phyloP scores from a whole-genome alignment of 768 basidiomycete genomes.

The Suillus fuscotomentosus region DNA sequence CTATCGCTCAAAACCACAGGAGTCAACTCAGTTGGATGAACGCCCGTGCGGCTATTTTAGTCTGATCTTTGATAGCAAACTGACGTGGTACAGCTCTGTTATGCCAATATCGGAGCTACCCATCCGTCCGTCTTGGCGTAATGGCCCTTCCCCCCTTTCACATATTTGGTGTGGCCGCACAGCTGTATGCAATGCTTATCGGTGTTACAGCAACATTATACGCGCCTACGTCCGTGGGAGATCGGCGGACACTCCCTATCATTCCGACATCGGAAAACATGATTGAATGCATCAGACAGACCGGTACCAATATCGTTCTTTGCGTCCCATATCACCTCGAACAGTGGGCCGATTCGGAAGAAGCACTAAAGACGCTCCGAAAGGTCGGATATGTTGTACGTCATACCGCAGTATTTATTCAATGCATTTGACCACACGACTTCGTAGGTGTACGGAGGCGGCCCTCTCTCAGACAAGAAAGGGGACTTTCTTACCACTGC shows the following conservation, averaged over 20 bases:
- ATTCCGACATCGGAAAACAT: slow-evolving; percentile 10
- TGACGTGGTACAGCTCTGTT: background rate
- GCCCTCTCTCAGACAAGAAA: slow-evolving; percentile 29
- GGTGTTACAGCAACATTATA: slow-evolving; percentile 22
- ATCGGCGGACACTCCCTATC: background rate
- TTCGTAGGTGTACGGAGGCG: slow-evolving; percentile 31
- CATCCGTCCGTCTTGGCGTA: slow-evolving; percentile 11
- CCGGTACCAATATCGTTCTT: background rate
- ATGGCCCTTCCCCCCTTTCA: slow-evolving; percentile 37
- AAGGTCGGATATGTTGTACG: slow-evolving; percentile 6
- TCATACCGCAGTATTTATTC: background rate
- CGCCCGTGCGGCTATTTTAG: slow-evolving; percentile 24
- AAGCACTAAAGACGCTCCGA: slow-evolving; percentile 4
- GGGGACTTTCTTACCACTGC: slow-evolving; percentile 28
- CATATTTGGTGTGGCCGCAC: slow-evolving; percentile 23
- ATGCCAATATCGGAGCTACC: background rate
- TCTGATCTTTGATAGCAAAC: background rate
- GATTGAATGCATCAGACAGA: background rate
- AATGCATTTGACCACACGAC: background rate
- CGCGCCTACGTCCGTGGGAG: slow-evolving; percentile 21
- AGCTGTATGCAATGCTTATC: slow-evolving; percentile 26
- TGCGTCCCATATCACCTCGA: slow-evolving; percentile 7
- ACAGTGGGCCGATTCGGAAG: slow-evolving; percentile 7
- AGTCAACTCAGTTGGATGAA: slow-evolving; percentile 29
- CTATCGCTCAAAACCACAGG: slow-evolving; percentile 33